These are phyloP conservation scores for Aspergillus campestris DNA, from an alignment of 495 filamentous ascomycete genomes.

Conservation along the genomic window DNA sequence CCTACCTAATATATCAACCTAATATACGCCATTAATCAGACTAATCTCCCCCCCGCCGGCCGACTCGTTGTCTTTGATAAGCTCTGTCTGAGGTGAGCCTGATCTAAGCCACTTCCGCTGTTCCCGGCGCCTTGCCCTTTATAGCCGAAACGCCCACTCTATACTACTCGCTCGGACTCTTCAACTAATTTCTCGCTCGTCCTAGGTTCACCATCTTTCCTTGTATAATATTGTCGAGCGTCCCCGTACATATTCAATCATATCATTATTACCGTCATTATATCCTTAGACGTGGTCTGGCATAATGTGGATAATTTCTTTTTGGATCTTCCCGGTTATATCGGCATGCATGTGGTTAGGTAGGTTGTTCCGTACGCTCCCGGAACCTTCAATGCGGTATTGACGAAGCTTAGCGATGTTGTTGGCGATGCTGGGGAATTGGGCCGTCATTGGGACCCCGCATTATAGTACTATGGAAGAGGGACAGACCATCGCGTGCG, in stretches of 20 bases:
- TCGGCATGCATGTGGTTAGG: constrained; percentile 75
- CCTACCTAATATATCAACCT: too few species aligned
- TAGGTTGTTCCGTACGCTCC: constrained; percentile 23
- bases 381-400: background rate
- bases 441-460: constrained; percentile 53
- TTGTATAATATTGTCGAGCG: too few species aligned
- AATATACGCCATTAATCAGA: too few species aligned
- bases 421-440: constrained; percentile 59
- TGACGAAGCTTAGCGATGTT: constrained; percentile 44
- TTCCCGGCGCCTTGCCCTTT: constrained; percentile 1
- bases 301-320: constrained; percentile 46
- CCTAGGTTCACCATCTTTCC: background rate
- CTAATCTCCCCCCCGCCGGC: too few species aligned
- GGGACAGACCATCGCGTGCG: constrained; percentile 65
- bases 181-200: background rate
- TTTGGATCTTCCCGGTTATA: constrained; percentile 73
- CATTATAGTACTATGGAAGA: constrained; percentile 60
- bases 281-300: background rate
- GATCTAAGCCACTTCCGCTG: constrained; percentile 12
- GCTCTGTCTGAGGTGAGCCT: background rate
- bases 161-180: background rate
- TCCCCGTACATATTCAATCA: background rate
- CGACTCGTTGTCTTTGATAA: too few species aligned
- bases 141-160: background rate
- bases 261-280: background rate